Evolutionary conservation across 352 stramenopile genomes (phyloP).

Genomic region (Pythium periplocum): DNA sequence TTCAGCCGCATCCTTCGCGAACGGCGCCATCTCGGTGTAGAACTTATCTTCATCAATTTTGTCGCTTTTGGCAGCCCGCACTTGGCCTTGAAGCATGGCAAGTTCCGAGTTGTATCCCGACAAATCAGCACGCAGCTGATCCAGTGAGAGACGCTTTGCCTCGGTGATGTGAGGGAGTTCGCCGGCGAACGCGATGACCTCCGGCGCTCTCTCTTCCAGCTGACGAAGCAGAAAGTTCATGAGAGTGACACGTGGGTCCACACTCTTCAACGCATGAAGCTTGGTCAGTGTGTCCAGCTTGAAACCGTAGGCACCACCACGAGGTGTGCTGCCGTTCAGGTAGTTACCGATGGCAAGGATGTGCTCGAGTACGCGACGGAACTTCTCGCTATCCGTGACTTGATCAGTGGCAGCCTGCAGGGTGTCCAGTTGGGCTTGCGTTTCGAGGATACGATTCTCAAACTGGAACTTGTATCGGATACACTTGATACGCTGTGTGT

Average conservation of each 20-base stretch:
- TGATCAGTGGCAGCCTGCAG: slow-evolving; percentile 78
- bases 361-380: slow-evolving; percentile 70
- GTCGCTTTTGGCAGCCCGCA: slow-evolving; percentile 69
- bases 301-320: slow-evolving; percentile 89
- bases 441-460: slow-evolving; percentile 78
- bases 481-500: slow-evolving; percentile 86
- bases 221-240: slow-evolving; percentile 81
- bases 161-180: slow-evolving; percentile 76
- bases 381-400: slow-evolving; percentile 74
- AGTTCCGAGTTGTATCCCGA: slow-evolving; percentile 80
- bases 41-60: slow-evolving; percentile 71
- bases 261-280: slow-evolving; percentile 79
- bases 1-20: slow-evolving; percentile 73
- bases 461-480: slow-evolving; percentile 86
- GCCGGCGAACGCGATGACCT: slow-evolving; percentile 72
- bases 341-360: slow-evolving; percentile 92
- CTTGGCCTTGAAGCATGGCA: slow-evolving; percentile 80
- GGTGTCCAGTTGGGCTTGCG: slow-evolving; percentile 76
- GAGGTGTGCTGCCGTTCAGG: slow-evolving; percentile 85
- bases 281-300: slow-evolving; percentile 89
- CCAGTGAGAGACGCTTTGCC: slow-evolving; percentile 73
- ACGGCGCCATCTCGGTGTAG: slow-evolving; percentile 78
- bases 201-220: slow-evolving; percentile 68
- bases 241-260: slow-evolving; percentile 73
- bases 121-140: slow-evolving; percentile 77